Evolutionary conservation across 73 alveolate species (phyloP).

Genomic region (Stentor coeruleus): DNA sequence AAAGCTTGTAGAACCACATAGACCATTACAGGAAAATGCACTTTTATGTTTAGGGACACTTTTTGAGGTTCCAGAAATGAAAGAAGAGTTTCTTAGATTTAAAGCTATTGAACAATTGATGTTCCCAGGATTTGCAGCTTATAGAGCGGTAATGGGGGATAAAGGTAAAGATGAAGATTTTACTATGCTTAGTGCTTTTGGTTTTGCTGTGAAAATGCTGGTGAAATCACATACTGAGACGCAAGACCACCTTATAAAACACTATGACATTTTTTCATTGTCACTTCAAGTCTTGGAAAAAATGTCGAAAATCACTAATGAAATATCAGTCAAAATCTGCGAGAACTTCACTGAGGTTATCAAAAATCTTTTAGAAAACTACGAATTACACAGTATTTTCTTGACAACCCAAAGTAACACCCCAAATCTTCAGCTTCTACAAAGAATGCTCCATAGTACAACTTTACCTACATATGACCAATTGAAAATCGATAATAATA

Average conservation of each 20-base stretch:
- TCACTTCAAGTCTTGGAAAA: background rate
- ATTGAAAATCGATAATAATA: conserved; percentile 1
- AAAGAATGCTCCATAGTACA: background rate
- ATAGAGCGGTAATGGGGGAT: background rate
- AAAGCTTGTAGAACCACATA: conserved; percentile 9
- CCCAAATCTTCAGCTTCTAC: background rate
- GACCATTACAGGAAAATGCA: conserved; percentile 12
- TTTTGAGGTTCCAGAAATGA: background rate
- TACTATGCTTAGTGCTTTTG: conserved; percentile 2
- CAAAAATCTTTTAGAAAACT: conserved; percentile 9
- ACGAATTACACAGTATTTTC: background rate
- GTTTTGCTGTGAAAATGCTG: background rate
- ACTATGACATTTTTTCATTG: background rate
- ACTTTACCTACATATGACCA: conserved; percentile 16
- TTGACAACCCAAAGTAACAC: background rate
- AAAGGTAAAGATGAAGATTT: conserved; percentile 12
- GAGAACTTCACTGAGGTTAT: conserved; percentile 14
- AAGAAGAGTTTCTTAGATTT: background rate
- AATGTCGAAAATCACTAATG: background rate
- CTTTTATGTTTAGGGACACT: background rate
- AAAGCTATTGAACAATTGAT: background rate
- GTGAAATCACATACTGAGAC: background rate
- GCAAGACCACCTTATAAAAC: conserved; percentile 2
- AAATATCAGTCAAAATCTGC: background rate
- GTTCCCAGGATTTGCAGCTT: background rate